These are phyloP conservation scores for Chlorella variabilis DNA, from an alignment of 163 green algal species.

Conservation along the genomic window DNA sequence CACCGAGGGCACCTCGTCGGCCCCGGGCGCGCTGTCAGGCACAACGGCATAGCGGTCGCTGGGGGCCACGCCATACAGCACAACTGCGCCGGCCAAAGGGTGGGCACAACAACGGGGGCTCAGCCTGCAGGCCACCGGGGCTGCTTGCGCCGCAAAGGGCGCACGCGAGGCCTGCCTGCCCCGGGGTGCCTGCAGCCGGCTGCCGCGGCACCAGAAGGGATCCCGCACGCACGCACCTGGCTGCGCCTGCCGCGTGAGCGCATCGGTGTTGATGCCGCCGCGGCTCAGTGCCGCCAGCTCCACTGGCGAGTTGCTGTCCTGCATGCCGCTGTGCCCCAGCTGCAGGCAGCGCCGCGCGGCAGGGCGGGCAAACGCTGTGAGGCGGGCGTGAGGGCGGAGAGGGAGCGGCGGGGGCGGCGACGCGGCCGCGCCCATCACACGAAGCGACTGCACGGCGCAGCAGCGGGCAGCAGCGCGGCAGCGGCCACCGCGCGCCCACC, in stretches of 20 bases:
- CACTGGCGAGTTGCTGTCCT: constrained; percentile 31
- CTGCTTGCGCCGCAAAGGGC: no score
- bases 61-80: constrained; percentile 23
- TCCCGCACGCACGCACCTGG: no score
- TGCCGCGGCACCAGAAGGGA: no score
- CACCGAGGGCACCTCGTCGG: background rate
- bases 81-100: background rate
- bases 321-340: constrained; percentile 50
- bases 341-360: constrained; percentile 35
- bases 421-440: no score
- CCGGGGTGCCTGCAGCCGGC: no score
- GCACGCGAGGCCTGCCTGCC: no score
- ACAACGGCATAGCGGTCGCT: constrained; percentile 65
- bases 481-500: constrained; percentile 24
- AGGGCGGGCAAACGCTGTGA: background rate
- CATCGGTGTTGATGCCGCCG: constrained; percentile 23
- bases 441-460: no score
- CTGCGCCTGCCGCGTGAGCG: constrained; percentile 2
- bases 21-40: constrained; percentile 34
- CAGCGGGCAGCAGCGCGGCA: background rate
- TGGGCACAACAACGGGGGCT: background rate
- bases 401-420: no score
- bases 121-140: background rate
- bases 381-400: background rate
- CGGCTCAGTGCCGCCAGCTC: constrained; percentile 27